These are phyloP conservation scores for Exophiala sp. DNA, from an alignment of 2,329 filamentous ascomycete genomes.

Conservation along the genomic window DNA sequence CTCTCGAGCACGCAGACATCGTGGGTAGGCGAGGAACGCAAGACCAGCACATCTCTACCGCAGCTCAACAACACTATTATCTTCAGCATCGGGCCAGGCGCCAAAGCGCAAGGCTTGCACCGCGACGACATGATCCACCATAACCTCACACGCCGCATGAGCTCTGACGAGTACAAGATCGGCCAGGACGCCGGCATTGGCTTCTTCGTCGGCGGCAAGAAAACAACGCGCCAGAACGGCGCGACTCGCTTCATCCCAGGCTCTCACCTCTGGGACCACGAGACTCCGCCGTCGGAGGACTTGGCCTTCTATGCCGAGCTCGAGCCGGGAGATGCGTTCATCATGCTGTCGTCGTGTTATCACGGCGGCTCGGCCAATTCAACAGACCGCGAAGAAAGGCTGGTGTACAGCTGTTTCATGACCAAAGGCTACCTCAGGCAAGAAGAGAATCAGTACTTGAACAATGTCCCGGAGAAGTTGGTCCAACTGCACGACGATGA, in stretches of 20 bases:
- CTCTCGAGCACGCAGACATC: background rate
- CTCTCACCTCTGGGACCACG: constrained; percentile 27
- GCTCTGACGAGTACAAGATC: background rate
- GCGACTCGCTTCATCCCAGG: constrained; percentile 31
- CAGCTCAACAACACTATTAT: constrained; percentile 30
- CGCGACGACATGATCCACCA: constrained; percentile 35
- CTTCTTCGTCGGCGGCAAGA: constrained; percentile 9
- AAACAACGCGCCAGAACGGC: constrained; percentile 28
- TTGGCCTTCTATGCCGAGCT: constrained; percentile 32
- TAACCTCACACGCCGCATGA: background rate
- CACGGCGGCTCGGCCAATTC: constrained; percentile 29
- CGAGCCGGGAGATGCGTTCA: constrained; percentile 33
- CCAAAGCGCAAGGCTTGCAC: constrained; percentile 23
- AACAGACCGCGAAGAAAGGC: background rate
- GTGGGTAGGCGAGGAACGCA: background rate
- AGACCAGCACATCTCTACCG: constrained; percentile 4
- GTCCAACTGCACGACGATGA: background rate
- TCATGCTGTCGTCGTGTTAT: constrained; percentile 32
- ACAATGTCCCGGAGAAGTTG: background rate
- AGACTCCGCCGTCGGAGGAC: constrained; percentile 10
- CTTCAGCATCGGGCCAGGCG: constrained; percentile 27
- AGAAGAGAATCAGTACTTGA: background rate
- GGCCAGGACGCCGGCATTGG: background rate
- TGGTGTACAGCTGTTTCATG: constrained; percentile 33
- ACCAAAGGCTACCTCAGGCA: constrained; percentile 27